phyloP scores from a whole-genome alignment of 768 basidiomycete species.

The Suillus brevipes region DNA sequence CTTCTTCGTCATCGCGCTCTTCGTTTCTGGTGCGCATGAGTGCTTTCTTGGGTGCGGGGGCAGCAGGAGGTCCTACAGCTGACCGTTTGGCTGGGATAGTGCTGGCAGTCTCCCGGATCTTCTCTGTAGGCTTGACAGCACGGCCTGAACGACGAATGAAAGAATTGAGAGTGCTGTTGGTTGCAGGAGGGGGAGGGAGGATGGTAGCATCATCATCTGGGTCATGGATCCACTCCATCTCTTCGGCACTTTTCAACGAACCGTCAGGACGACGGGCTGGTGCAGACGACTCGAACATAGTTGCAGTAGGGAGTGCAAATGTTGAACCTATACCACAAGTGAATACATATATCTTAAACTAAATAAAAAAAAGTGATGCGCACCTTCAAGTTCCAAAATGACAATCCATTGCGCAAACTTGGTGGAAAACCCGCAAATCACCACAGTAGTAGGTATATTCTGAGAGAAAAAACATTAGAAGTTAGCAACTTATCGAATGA shows the following conservation, averaged over 20 bases:
- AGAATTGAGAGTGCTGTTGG: neutral
- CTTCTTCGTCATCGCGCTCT: no score
- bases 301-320: neutral
- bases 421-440: neutral
- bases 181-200: neutral
- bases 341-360: neutral
- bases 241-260: neutral
- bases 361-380: neutral
- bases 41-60: no score
- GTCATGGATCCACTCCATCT: neutral
- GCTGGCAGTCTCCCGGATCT: neutral
- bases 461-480: neutral
- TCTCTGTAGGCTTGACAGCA: neutral
- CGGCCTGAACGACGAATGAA: neutral
- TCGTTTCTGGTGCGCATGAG: no score
- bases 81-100: neutral
- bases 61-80: no score
- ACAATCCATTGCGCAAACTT: neutral
- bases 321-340: neutral
- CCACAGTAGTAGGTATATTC: neutral
- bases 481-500: neutral
- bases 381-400: neutral
- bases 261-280: neutral
- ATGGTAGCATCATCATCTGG: neutral
- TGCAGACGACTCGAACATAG: neutral